Conservation (phyloP, 352 stramenopile species). For the Phytophthora sp. region DNA sequence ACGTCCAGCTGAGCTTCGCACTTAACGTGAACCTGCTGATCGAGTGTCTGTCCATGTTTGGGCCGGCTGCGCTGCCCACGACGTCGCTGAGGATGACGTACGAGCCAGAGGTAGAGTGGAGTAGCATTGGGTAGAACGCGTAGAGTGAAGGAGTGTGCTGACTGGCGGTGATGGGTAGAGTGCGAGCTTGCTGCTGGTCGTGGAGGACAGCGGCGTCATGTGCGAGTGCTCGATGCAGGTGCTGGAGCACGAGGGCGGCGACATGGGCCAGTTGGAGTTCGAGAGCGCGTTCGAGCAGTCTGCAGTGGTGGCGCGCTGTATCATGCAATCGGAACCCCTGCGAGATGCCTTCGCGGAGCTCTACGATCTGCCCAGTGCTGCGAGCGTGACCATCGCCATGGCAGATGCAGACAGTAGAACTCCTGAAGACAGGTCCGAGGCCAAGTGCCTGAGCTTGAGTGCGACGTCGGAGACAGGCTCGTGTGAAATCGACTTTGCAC, state of each 20-base stretch:
- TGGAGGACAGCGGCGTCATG: slow-evolving; percentile 86
- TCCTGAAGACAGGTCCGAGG: slow-evolving; percentile 9
- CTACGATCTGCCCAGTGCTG: slow-evolving; percentile 84
- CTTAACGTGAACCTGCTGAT: slow-evolving; percentile 75
- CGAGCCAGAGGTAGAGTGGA: slow-evolving; percentile 44
- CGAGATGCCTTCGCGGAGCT: slow-evolving; percentile 85
- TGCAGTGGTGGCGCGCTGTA: slow-evolving; percentile 74
- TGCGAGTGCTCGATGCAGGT: slow-evolving; percentile 87
- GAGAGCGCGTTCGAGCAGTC: slow-evolving; percentile 82
- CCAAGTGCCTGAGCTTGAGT: slow-evolving; percentile 67
- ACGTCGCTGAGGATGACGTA: slow-evolving; percentile 83
- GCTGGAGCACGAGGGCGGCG: slow-evolving; percentile 76
- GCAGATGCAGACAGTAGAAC: slow-evolving; percentile 27
- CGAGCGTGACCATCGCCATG: slow-evolving; percentile 81
- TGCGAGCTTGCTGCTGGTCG: slow-evolving; percentile 65
- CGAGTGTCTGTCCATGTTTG: slow-evolving; percentile 87
- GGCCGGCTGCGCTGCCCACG: slow-evolving; percentile 58
- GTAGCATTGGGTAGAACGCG: slow-evolving; percentile 1
- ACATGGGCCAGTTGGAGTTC: slow-evolving; percentile 76
- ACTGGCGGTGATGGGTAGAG: slow-evolving; percentile 32
- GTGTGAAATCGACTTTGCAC: slow-evolving; percentile 83
- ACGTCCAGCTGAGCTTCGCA: slow-evolving; percentile 69
- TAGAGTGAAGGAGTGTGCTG: neutral
- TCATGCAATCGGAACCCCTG: slow-evolving; percentile 83
- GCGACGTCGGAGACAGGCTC: slow-evolving; percentile 74